phyloP scores from a whole-genome alignment of 2,329 filamentous ascomycete species.

The Falciphora oryzae region DNA sequence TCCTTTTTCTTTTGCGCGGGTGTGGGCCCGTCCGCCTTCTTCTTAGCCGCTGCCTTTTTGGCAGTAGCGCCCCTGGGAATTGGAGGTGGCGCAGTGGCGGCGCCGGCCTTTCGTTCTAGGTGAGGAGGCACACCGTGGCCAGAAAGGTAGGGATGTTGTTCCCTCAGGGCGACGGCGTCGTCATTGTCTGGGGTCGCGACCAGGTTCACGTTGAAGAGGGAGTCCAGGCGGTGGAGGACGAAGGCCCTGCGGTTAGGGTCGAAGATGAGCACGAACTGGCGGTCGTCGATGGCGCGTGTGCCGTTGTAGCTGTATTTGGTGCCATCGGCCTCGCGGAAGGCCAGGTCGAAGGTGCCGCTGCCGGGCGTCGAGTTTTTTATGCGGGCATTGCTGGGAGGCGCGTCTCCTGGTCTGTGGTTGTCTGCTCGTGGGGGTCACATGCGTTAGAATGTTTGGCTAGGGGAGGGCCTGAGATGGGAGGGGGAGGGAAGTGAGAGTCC shows the following conservation, averaged over 20 bases:
- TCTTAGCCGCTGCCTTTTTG: constrained; percentile 25
- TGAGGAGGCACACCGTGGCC: constrained; percentile 8
- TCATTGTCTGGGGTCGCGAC: constrained; percentile 60
- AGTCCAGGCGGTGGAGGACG: constrained; percentile 74
- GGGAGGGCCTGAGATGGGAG: neutral
- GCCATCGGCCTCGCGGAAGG: constrained; percentile 44
- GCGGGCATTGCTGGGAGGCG: constrained; percentile 41
- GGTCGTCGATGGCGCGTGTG: constrained; percentile 47
- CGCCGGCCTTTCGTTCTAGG: constrained; percentile 16
- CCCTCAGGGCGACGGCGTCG: constrained; percentile 56
- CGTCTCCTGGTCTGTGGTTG: constrained; percentile 55
- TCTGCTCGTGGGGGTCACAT: constrained; percentile 32
- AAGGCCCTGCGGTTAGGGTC: constrained; percentile 70
- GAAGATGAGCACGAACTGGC: constrained; percentile 66
- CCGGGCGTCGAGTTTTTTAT: constrained; percentile 40
- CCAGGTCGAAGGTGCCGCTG: constrained; percentile 49
- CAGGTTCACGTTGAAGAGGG: constrained; percentile 84
- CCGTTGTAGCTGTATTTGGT: constrained; percentile 57
- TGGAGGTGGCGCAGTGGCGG: constrained; percentile 14
- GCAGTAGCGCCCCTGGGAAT: constrained; percentile 10
- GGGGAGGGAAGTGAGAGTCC: constrained; percentile 18
- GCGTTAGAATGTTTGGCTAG: neutral
- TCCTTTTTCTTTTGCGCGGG: constrained; percentile 15
- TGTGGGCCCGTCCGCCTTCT: constrained; percentile 21
- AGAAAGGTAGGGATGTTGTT: constrained; percentile 62